phyloP scores from a whole-genome alignment of 139 green algal species.

The Chlorella sp. region DNA sequence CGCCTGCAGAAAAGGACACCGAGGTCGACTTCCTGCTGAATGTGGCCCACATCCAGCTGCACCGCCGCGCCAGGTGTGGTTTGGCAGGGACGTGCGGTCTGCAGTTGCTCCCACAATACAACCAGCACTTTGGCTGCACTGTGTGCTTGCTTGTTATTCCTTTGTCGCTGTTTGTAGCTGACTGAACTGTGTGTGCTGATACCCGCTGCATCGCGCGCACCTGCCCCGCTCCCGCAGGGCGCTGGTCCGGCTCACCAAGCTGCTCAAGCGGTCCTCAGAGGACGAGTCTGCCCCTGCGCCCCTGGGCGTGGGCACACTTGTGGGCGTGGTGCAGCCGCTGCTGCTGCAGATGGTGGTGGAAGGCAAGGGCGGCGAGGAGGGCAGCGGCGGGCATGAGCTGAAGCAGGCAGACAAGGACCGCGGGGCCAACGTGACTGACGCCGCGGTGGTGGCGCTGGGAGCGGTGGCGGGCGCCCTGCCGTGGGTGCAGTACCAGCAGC shows the following conservation, averaged over 20 bases:
- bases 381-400: constrained; percentile 50
- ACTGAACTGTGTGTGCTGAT: no score
- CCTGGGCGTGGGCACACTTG: constrained; percentile 45
- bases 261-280: not conserved
- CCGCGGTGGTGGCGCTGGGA: constrained; percentile 73
- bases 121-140: no score
- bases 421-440: constrained; percentile 75
- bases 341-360: constrained; percentile 78
- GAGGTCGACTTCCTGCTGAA: constrained; percentile 88
- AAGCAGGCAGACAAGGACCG: constrained; percentile 64
- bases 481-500: constrained; percentile 80
- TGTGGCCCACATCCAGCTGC: constrained; percentile 85
- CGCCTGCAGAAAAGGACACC: constrained; percentile 57
- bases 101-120: no score
- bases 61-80: constrained; percentile 62
- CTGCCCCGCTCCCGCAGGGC: constrained; percentile 23
- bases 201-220: no score
- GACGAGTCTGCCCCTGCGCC: not conserved
- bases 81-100: no score
- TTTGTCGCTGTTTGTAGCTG: no score
- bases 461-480: constrained; percentile 62
- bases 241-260: constrained; percentile 21
- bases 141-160: no score
- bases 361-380: constrained; percentile 35
- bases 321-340: constrained; percentile 76